Evolutionary conservation across 2,329 filamentous ascomycete genomes (phyloP).

Genomic region (Botrytis squamosa): DNA sequence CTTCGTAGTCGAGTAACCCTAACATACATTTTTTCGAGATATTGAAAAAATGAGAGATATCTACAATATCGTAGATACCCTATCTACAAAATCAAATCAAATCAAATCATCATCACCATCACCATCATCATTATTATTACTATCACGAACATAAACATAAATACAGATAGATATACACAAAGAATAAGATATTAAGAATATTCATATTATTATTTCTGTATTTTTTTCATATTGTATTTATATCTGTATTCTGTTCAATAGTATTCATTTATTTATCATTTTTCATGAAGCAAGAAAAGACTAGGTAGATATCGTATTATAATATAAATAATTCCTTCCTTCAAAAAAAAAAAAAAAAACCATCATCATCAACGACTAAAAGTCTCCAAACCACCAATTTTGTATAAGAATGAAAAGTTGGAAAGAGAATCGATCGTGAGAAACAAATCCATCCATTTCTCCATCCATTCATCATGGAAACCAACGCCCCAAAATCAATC

Average conservation of each 20-base stretch:
- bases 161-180: too few relatives aligned
- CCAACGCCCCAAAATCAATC: background rate
- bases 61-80: too few relatives aligned
- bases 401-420: background rate
- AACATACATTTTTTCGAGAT: too few relatives aligned
- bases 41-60: too few relatives aligned
- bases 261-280: background rate
- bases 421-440: background rate
- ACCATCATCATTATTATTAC: too few relatives aligned
- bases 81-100: too few relatives aligned
- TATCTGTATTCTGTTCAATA: background rate
- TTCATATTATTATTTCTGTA: too few relatives aligned
- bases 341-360: background rate
- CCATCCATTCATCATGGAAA: constrained; percentile 4
- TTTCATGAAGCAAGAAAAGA: background rate
- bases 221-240: too few relatives aligned
- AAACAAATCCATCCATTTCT: background rate
- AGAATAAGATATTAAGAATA: too few relatives aligned
- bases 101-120: too few relatives aligned
- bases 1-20: too few relatives aligned
- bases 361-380: background rate
- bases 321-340: background rate
- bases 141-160: too few relatives aligned
- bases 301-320: background rate
- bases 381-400: background rate